Evolutionary conservation across 139 green algal species (phyloP).

Genomic region (Tetraselmis striata): DNA sequence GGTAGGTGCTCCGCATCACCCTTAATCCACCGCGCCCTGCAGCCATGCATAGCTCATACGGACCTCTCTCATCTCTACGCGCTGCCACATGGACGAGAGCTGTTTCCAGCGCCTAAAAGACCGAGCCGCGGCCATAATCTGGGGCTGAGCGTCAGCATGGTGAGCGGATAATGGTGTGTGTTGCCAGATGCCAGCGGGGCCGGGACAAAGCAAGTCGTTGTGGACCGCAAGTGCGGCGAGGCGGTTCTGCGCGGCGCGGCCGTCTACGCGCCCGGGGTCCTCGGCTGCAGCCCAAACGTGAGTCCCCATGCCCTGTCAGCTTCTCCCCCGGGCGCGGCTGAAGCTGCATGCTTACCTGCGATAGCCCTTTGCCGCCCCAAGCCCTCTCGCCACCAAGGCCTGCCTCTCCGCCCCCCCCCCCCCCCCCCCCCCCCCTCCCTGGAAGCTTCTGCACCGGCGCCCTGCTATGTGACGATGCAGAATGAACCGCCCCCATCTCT

Average conservation of each 20-base stretch:
- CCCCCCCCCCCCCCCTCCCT: too few species aligned
- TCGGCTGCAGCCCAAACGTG: too few species aligned
- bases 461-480: too few species aligned
- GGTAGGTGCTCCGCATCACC: too few species aligned
- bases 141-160: background rate
- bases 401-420: too few species aligned
- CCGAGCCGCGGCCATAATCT: background rate
- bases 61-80: background rate
- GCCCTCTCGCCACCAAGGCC: too few species aligned
- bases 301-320: too few species aligned
- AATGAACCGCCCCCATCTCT: too few species aligned
- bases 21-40: background rate
- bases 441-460: too few species aligned
- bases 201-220: constrained; percentile 61
- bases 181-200: constrained; percentile 13
- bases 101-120: background rate
- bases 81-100: background rate
- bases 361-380: too few species aligned
- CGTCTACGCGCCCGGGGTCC: constrained; percentile 62
- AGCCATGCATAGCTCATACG: background rate
- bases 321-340: too few species aligned
- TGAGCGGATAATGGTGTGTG: background rate
- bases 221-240: constrained; percentile 74
- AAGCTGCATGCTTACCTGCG: too few species aligned
- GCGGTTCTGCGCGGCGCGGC: constrained; percentile 73